These are phyloP conservation scores for Cytospora piceicola DNA, from an alignment of 2,329 filamentous ascomycete genomes.

Conservation along the genomic window DNA sequence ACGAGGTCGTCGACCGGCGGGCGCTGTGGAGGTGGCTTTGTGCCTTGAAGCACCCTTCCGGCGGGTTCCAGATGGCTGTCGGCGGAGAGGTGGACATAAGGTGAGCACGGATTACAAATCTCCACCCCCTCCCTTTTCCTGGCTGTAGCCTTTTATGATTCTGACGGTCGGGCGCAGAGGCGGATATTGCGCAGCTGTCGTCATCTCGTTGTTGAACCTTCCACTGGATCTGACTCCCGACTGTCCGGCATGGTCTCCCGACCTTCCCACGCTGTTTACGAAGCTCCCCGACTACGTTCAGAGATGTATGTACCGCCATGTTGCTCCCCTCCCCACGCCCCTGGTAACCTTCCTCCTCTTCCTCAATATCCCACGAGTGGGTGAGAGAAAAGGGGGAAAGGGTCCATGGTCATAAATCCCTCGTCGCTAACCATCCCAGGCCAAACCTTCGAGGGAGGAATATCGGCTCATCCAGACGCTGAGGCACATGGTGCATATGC, in stretches of 20 bases:
- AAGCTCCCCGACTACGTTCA: constrained; percentile 79
- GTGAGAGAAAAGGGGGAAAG: neutral
- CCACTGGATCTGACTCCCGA: constrained; percentile 78
- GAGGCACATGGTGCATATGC: constrained; percentile 97
- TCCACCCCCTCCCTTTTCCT: neutral
- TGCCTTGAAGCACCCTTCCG: constrained; percentile 80
- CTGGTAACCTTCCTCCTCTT: constrained; percentile 24
- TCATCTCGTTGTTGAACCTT: constrained; percentile 81
- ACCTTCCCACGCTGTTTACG: constrained; percentile 67
- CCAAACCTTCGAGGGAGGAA: constrained; percentile 94
- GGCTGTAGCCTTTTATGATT: neutral
- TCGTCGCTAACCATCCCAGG: constrained; percentile 51
- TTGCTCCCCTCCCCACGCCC: no score
- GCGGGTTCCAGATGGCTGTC: constrained; percentile 85
- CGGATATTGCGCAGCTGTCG: constrained; percentile 86
- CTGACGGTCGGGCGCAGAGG: constrained; percentile 58
- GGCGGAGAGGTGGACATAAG: constrained; percentile 92
- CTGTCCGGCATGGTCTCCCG: constrained; percentile 65
- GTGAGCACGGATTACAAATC: constrained; percentile 45
- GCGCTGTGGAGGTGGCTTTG: constrained; percentile 92
- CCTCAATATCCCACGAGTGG: neutral
- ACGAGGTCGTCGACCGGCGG: constrained; percentile 77
- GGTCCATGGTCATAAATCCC: constrained; percentile 12
- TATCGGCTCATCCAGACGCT: constrained; percentile 80
- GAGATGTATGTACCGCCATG: constrained; percentile 63